Evolutionary conservation across 768 basidiomycete genomes (phyloP).

Genomic region (Dioszegia crocea): DNA sequence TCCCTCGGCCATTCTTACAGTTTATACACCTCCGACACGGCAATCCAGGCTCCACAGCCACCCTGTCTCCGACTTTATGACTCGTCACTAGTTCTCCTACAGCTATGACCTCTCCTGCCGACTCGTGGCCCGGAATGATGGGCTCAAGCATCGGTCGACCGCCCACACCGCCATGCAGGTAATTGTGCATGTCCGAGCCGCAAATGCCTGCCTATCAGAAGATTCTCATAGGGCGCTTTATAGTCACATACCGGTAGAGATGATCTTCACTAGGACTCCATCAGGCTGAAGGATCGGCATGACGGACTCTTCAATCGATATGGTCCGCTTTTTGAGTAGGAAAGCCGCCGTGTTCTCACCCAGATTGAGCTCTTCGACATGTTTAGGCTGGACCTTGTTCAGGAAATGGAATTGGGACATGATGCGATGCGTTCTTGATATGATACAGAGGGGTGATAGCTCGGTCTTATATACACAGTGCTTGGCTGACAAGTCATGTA

Average conservation of each 20-base stretch:
- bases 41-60: conserved; percentile 45
- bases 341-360: conserved; percentile 32
- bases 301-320: conserved; percentile 27
- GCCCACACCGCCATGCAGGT: conserved; percentile 37
- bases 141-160: conserved; percentile 39
- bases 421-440: neutral
- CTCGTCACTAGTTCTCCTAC: conserved; percentile 37
- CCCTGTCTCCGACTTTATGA: conserved; percentile 41
- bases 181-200: conserved; percentile 40
- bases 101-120: conserved; percentile 41
- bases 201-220: conserved; percentile 34
- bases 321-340: conserved; percentile 30
- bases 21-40: conserved; percentile 41
- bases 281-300: conserved; percentile 40
- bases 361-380: conserved; percentile 29
- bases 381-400: conserved; percentile 32
- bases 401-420: conserved; percentile 39
- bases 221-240: neutral
- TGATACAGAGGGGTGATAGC: too few species aligned
- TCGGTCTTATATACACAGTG: too few species aligned
- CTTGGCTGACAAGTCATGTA: too few species aligned
- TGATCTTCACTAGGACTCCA: conserved; percentile 42
- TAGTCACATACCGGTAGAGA: conserved; percentile 35
- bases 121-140: conserved; percentile 41
- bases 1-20: conserved; percentile 37